Conservation (phyloP, 1,284 basidiomycete genomes). For the Cutaneotrichosporon curvatum region DNA sequence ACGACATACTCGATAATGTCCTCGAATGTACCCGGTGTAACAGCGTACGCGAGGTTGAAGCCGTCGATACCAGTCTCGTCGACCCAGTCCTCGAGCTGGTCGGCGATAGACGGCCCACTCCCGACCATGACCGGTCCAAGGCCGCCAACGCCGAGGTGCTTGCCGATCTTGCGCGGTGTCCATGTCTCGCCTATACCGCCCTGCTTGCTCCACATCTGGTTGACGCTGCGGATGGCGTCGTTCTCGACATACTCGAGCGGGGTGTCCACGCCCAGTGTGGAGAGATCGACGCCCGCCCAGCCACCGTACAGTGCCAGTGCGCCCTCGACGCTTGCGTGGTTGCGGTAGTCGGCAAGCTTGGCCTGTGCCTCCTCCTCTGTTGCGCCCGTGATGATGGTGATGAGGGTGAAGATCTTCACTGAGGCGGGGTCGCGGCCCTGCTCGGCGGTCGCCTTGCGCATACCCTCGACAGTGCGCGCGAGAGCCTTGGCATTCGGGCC, state of each 20-base stretch:
- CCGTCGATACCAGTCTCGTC: slow-evolving; percentile 12
- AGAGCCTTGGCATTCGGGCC: slow-evolving; percentile 9
- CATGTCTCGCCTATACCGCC: slow-evolving; percentile 7
- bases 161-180: slow-evolving; percentile 14
- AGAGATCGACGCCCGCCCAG: slow-evolving; percentile 13
- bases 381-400: slow-evolving; percentile 12
- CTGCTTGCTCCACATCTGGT: slow-evolving; percentile 19
- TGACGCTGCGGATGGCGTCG: slow-evolving; percentile 15
- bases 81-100: slow-evolving; percentile 14
- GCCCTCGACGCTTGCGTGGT: slow-evolving; percentile 30
- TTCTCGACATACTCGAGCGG: slow-evolving; percentile 19
- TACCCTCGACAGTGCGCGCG: not conserved
- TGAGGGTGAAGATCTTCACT: slow-evolving; percentile 38
- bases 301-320: slow-evolving; percentile 41
- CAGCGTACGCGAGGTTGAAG: slow-evolving; percentile 16
- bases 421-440: slow-evolving; percentile 30
- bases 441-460: slow-evolving; percentile 19
- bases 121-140: slow-evolving; percentile 14
- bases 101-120: slow-evolving; percentile 6
- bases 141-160: slow-evolving; percentile 17
- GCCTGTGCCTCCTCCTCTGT: slow-evolving; percentile 36
- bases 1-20: slow-evolving; percentile 15
- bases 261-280: slow-evolving; percentile 8
- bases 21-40: slow-evolving; percentile 12
- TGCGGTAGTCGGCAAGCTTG: slow-evolving; percentile 32